These are phyloP conservation scores for Sequoia sempervirens DNA, from an alignment of 75 land plant genomes.

Conservation along the genomic window DNA sequence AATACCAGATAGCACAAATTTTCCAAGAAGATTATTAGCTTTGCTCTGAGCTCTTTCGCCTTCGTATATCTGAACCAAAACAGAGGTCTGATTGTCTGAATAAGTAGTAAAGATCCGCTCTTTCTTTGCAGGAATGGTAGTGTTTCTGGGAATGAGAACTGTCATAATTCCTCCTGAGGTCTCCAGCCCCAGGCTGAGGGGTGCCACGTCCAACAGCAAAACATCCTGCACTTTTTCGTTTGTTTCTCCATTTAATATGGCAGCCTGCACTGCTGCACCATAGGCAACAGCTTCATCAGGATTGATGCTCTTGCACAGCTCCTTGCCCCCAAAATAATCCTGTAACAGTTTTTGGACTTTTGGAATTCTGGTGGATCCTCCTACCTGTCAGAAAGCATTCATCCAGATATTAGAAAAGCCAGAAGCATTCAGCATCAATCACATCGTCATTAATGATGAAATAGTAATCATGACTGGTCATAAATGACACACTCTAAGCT, in stretches of 20 bases:
- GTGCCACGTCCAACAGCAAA: slow-evolving; percentile 60
- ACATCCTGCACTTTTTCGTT: slow-evolving; percentile 67
- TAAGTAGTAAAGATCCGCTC: slow-evolving; percentile 65
- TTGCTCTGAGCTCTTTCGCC: slow-evolving; percentile 62
- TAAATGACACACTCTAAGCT: too few species aligned
- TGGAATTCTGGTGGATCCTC: slow-evolving; percentile 75
- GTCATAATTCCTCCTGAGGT: slow-evolving; percentile 77
- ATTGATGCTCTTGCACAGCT: slow-evolving; percentile 71
- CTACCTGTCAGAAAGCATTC: slow-evolving; percentile 22
- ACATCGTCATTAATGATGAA: neutral
- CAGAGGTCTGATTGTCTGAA: slow-evolving; percentile 66
- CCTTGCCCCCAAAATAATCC: slow-evolving; percentile 70
- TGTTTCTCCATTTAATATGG: slow-evolving; percentile 65
- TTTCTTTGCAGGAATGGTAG: slow-evolving; percentile 71
- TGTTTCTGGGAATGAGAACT: slow-evolving; percentile 64
- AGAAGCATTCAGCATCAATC: neutral
- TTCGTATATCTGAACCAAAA: slow-evolving; percentile 65
- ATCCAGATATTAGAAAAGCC: slow-evolving; percentile 8
- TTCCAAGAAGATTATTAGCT: slow-evolving; percentile 66
- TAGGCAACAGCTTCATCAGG: slow-evolving; percentile 82
- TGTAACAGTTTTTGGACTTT: slow-evolving; percentile 70
- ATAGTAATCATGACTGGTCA: neutral
- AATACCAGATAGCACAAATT: slow-evolving; percentile 64
- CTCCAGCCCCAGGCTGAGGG: slow-evolving; percentile 64
- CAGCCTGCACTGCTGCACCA: slow-evolving; percentile 75